Conservation (phyloP, 148 eudicot species). For the Nyssa sinensis region DNA sequence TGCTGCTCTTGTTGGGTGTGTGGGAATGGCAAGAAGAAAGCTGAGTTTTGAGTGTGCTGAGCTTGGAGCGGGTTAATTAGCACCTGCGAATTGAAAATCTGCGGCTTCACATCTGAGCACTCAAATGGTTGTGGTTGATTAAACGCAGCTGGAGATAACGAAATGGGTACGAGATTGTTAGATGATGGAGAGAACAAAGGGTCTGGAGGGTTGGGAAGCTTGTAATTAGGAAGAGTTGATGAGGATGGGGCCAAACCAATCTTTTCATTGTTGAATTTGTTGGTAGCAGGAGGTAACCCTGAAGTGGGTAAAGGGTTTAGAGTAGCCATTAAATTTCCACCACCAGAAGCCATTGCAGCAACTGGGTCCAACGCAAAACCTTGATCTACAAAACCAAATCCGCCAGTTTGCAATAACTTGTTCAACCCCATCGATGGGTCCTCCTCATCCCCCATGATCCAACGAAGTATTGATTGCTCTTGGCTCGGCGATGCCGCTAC, state of each 20-base stretch:
- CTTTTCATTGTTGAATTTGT: constrained; percentile 19
- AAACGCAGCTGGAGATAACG: background rate
- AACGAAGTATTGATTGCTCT: constrained; percentile 60
- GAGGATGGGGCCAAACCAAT: constrained; percentile 14
- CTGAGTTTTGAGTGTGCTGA: constrained; percentile 43
- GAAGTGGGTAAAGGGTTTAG: constrained; percentile 17
- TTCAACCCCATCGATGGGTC: constrained; percentile 60
- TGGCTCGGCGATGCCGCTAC: constrained; percentile 38
- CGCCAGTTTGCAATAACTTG: constrained; percentile 55
- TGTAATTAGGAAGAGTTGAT: constrained; percentile 1
- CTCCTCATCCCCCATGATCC: constrained; percentile 79
- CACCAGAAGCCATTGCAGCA: constrained; percentile 28
- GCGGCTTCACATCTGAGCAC: constrained; percentile 45
- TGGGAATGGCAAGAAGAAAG: constrained; percentile 44
- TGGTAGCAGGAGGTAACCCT: constrained; percentile 5
- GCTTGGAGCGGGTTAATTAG: constrained; percentile 49
- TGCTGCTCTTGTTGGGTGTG: constrained; percentile 37
- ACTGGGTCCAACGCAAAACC: constrained; percentile 34
- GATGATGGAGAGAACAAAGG: constrained; percentile 15
- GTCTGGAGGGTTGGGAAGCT: constrained; percentile 24
- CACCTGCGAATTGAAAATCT: constrained; percentile 44
- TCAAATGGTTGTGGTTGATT: constrained; percentile 20
- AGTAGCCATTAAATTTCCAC: constrained; percentile 20
- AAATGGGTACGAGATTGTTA: constrained; percentile 19
- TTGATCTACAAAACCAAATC: constrained; percentile 65